phyloP scores from a whole-genome alignment of 208 protist species.

The Trichomonas vaginalis region DNA sequence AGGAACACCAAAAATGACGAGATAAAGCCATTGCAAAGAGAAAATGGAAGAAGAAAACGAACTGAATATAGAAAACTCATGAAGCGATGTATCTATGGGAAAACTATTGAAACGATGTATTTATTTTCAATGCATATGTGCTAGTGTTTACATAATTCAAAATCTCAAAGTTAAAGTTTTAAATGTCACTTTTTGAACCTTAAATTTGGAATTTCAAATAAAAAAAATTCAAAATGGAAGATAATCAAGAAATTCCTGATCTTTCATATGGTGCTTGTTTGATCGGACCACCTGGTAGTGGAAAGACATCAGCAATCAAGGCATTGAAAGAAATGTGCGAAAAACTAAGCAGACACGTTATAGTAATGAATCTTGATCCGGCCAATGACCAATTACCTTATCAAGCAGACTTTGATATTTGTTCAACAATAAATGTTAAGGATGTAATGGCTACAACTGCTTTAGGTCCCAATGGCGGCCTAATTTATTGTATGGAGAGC shows the following conservation, averaged over 20 bases:
- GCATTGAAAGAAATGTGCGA: slow-evolving; percentile 17
- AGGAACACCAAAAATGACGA: too few species aligned
- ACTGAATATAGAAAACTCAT: too few species aligned
- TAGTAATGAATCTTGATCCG: slow-evolving; percentile 87
- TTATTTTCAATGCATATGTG: too few species aligned
- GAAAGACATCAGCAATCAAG: background rate
- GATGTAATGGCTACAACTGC: slow-evolving; percentile 66
- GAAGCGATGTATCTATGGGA: too few species aligned
- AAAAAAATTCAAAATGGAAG: too few species aligned
- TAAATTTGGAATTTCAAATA: too few species aligned
- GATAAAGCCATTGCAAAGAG: too few species aligned
- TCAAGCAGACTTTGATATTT: slow-evolving; percentile 67
- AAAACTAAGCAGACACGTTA: slow-evolving; percentile 22
- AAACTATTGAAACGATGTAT: too few species aligned
- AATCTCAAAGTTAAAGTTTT: too few species aligned
- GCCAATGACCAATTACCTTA: slow-evolving; percentile 81
- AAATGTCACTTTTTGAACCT: too few species aligned
- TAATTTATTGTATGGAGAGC: slow-evolving; percentile 86
- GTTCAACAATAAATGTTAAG: slow-evolving; percentile 63
- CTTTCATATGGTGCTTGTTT: background rate
- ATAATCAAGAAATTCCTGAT: background rate
- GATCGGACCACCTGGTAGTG: background rate
- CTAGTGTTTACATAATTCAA: too few species aligned
- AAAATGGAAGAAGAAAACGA: too few species aligned
- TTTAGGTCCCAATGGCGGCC: slow-evolving; percentile 85